Percentiles rank a stretch among this genome's conserved stretches.
Evolutionary conservation across 805 yeast genomes (phyloP).

Genomic region (Candida alai): DNA sequence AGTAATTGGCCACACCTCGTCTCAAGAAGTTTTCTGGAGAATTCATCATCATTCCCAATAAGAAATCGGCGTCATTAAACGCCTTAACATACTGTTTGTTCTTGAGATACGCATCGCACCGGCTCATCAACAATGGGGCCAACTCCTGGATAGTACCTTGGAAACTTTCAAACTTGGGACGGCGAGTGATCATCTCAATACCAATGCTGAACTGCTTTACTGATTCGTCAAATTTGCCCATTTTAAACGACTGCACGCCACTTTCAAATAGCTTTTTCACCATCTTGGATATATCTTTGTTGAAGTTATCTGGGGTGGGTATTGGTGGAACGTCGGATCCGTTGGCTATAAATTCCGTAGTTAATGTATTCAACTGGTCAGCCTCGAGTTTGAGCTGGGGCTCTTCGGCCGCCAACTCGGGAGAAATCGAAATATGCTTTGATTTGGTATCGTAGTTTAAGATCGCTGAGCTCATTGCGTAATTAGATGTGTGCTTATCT

Average conservation of each 20-base stretch:
- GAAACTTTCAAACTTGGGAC: constrained; percentile 72
- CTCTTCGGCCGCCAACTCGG: constrained; percentile 14
- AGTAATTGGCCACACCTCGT: constrained; percentile 59
- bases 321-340: constrained; percentile 50
- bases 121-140: constrained; percentile 59
- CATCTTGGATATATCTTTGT: constrained; percentile 54
- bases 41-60: constrained; percentile 53
- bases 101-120: constrained; percentile 66
- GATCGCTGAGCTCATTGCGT: constrained; percentile 20
- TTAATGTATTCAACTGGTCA: constrained; percentile 36
- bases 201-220: constrained; percentile 62
- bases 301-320: constrained; percentile 53
- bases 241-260: constrained; percentile 56
- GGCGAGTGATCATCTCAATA: constrained; percentile 60
- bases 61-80: constrained; percentile 63
- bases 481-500: not conserved
- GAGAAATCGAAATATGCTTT: constrained; percentile 20
- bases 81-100: constrained; percentile 55
- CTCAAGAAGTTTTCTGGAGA: constrained; percentile 71
- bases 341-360: constrained; percentile 36
- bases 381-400: constrained; percentile 39
- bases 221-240: constrained; percentile 54
- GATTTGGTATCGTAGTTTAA: constrained; percentile 27
- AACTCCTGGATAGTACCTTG: constrained; percentile 69
- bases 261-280: constrained; percentile 62